These are phyloP conservation scores for Persicaria tinctoria DNA, from an alignment of 148 eudicot genomes.

Conservation along the genomic window DNA sequence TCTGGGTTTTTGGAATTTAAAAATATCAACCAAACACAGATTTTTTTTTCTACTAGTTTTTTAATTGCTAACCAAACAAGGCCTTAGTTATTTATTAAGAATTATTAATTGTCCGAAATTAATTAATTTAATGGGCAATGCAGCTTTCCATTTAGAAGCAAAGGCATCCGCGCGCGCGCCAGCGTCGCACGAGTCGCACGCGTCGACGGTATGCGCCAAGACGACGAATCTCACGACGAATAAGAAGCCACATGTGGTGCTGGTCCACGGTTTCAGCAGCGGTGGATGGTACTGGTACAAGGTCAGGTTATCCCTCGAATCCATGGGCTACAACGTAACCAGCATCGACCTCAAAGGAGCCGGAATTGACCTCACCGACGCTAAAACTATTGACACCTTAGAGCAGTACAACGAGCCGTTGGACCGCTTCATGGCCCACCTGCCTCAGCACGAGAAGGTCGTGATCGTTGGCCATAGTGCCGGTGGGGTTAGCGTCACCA, in stretches of 20 bases:
- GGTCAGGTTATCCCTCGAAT: slow-evolving; percentile 13
- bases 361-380: neutral
- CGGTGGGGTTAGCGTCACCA: slow-evolving; percentile 20
- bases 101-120: too few species aligned
- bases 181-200: neutral
- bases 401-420: slow-evolving; percentile 18
- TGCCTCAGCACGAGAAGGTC: slow-evolving; percentile 8
- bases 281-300: slow-evolving; percentile 24
- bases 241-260: slow-evolving; percentile 13
- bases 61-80: too few species aligned
- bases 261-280: slow-evolving; percentile 18
- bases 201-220: neutral
- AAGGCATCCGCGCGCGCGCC: neutral
- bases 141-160: too few species aligned
- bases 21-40: too few species aligned
- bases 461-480: slow-evolving; percentile 24
- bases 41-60: too few species aligned
- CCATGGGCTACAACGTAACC: slow-evolving; percentile 19
- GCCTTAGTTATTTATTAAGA: too few species aligned
- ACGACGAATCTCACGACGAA: neutral
- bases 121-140: too few species aligned
- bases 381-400: neutral
- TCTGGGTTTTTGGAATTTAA: too few species aligned
- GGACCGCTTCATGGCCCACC: neutral
- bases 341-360: slow-evolving; percentile 18